A percentile compares a stretch with the other conserved stretches of the same genome.
Conservation (phyloP, 495 filamentous ascomycete species). For the Hypomontagnella monticulosa region DNA sequence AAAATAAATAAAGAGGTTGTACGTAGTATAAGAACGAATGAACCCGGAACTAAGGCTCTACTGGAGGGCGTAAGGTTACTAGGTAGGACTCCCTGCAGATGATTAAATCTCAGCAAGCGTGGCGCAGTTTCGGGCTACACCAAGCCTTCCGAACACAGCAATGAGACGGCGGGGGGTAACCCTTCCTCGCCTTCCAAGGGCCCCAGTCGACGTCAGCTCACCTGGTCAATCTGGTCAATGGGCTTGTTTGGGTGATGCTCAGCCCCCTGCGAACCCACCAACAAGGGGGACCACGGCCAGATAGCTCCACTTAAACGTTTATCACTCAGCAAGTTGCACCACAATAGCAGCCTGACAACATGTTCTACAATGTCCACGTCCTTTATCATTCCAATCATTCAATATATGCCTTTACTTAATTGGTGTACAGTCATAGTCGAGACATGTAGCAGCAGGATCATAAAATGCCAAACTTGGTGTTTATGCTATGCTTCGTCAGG, state of each 20-base stretch:
- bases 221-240: constrained; percentile 15
- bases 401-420: neutral
- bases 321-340: constrained; percentile 20
- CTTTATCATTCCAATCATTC: neutral
- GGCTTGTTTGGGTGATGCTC: constrained; percentile 31
- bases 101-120: constrained; percentile 33
- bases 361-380: neutral
- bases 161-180: constrained; percentile 14
- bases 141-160: constrained; percentile 38
- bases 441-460: constrained; percentile 9
- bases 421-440: constrained; percentile 2
- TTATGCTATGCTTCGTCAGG: neutral
- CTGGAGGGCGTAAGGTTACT: constrained; percentile 37
- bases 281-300: too few species aligned
- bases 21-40: constrained; percentile 9
- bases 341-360: constrained; percentile 9
- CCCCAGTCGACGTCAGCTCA: constrained; percentile 37
- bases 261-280: constrained; percentile 31
- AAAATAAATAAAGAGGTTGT: constrained; percentile 35
- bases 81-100: constrained; percentile 15
- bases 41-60: constrained; percentile 5
- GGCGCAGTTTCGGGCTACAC: constrained; percentile 37
- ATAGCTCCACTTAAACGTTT: neutral
- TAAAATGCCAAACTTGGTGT: constrained; percentile 6
- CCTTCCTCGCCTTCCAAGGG: neutral